These are phyloP conservation scores for Flaveria sonorensis DNA, from an alignment of 129 eudicot genomes.

Conservation along the genomic window DNA sequence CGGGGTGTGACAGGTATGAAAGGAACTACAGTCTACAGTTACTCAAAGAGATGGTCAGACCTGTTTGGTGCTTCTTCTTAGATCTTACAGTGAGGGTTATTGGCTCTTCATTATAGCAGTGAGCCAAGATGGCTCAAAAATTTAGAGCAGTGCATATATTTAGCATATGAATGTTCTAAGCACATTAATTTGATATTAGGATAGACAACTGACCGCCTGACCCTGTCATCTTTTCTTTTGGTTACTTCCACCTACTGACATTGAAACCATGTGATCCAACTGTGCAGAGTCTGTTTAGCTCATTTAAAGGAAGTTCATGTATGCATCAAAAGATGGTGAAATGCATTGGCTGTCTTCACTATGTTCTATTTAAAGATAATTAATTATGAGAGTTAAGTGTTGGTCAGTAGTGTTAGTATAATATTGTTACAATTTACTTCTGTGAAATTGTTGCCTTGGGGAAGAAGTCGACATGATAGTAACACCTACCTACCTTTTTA, in stretches of 20 bases:
- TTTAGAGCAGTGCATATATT: not conserved
- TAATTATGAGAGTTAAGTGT: constrained; percentile 1
- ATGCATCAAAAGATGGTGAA: constrained; percentile 8
- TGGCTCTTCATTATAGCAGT: not conserved
- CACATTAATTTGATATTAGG: not conserved
- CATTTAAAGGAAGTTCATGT: constrained; percentile 11
- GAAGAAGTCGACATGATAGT: not conserved
- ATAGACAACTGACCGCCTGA: not conserved
- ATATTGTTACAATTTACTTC: not conserved
- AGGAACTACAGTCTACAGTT: not conserved
- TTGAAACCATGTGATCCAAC: constrained; percentile 5
- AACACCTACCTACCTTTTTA: too few species aligned
- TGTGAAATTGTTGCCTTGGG: not conserved
- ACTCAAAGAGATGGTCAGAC: not conserved
- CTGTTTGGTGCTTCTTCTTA: constrained; percentile 1
- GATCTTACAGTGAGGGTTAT: constrained; percentile 1
- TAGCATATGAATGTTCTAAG: not conserved
- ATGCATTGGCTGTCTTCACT: not conserved
- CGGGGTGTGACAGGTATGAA: too few species aligned
- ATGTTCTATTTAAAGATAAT: not conserved
- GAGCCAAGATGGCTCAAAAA: not conserved
- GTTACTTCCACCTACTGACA: constrained; percentile 3
- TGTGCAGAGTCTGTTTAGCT: not conserved
- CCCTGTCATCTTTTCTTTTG: not conserved
- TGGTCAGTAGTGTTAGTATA: not conserved